Base-by-base conservation (phyloP, 2,329 filamentous ascomycete genomes). In the Beauveria rudraprayagi region DNA sequence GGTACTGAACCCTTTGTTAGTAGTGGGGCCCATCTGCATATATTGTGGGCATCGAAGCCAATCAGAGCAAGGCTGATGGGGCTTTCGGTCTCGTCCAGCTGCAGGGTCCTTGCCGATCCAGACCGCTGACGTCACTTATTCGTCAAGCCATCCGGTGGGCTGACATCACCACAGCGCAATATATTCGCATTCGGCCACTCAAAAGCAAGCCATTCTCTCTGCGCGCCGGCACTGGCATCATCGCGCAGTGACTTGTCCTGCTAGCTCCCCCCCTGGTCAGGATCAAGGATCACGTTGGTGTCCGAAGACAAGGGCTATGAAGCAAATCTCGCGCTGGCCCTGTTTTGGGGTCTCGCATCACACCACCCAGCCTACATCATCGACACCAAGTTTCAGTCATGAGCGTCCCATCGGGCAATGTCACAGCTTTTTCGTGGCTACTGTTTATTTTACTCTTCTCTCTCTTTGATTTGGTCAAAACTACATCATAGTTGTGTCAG, bases 51-150 rank as follows among this genome's bases (percentile, higher is more conserved):
- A 28, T 58, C 54, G 22, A 28, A 41, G 17, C 60, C 60, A 65
- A 67, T 63, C 26, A 47, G 34, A 58, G 60, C 54, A 46, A 56
- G 28, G 19, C 56, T 60, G 54, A 58, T 63, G 44, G 56, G 46
- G 34, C 30, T 8, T 9, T 19, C 16, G 24, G 46, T 47, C 40
- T 52, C 55, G 52, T 43, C 56, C 43, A 34, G 57, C 54, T 53
- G 62, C 53, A 61, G 53, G 62, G 53, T 53, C 58, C 51, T 61
- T 50, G 50, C 43, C 65, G 40, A 62, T 63, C 55, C 54, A 48
- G 53, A 48, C 28, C 60, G 57, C 56, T 71, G 69, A 72, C 69
- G 68, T 72, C 70, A 71, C 60, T 44, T 46, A 30, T 37, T 57
- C 58, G 41, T 58, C 61, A 56, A 56, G 43, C 47, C 60, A 60